Evolutionary conservation across 139 green algal genomes (phyloP), one percentile per base, ranked within the genome.

Genomic region (Chlorella ohadii): DNA sequence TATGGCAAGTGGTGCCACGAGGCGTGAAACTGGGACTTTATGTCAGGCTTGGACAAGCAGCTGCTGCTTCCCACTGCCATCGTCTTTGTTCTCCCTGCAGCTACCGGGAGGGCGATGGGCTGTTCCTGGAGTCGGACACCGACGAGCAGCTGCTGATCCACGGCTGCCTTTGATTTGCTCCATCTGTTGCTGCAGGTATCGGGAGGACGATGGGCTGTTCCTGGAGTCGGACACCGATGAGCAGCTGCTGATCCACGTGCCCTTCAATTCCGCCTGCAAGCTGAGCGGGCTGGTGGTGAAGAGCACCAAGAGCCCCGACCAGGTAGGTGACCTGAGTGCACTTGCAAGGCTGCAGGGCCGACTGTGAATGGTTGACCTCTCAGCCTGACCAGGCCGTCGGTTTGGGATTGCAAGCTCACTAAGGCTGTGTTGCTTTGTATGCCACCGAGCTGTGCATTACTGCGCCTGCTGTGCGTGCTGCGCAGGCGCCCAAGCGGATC

Each of bases 191-290:
- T 82, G 57, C 85, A 96, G 92, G 1, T 96, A 95, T 80, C 82
- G 94, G 55, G 94, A 97, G 19, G 92, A 96, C 41, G 89, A 92
- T 47, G 90, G 90, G 0, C 86, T 98, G 33, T 92, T 83, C 38
- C 75, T 97, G 17, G 92, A 98, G 84, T 91, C 77, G 27, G 95
- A 98, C 76, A 95, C 91, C 0, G 95, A 98, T 44, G 95, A 97
- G 85, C 94, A 98, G 91, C 81, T 98, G 63, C 76, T 82, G 71
- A 84, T 98, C 0, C 93, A 98, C 87, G 91, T 98, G 5, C 88
- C 92, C 11, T 97, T 97, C 87, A 92, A 90, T 67, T 86, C 92
- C 64, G 79, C 91, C 57, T 93, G 96, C 3, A 92, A 92, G 84
- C 79, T 98, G 12, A 86, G 89, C 51, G 88, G 85, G 19, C 88